phyloP scores from a whole-genome alignment of 148 eudicot genomes.

The Suaeda aralocaspica region DNA sequence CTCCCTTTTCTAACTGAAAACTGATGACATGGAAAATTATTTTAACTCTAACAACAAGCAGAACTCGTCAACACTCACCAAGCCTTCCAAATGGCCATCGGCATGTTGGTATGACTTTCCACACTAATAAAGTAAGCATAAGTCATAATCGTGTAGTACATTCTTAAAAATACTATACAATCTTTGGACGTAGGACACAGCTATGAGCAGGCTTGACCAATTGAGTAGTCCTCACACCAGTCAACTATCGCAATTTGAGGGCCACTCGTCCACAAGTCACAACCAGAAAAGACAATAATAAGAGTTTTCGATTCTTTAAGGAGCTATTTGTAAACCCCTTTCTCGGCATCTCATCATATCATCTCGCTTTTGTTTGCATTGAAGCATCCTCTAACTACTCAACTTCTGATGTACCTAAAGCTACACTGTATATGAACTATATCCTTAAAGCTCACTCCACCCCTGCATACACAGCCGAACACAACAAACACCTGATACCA shows the following conservation, averaged over 20 bases:
- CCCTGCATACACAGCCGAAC: not conserved
- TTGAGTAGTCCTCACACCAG: not conserved
- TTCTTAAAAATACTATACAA: too few relatives aligned
- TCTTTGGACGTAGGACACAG: too few relatives aligned
- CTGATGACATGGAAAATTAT: not conserved
- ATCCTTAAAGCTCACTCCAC: not conserved
- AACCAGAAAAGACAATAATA: not conserved
- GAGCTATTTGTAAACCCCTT: not conserved
- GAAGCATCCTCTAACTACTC: not conserved
- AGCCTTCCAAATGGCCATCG: not conserved
- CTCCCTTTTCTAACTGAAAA: not conserved
- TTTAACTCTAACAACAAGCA: not conserved
- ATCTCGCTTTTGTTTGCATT: not conserved
- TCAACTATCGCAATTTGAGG: constrained; percentile 2
- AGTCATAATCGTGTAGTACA: too few relatives aligned
- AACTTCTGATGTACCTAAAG: too few relatives aligned
- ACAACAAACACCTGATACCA: too few relatives aligned
- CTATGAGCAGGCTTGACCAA: too few relatives aligned
- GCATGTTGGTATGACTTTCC: not conserved
- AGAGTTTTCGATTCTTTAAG: not conserved
- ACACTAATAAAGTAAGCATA: too few relatives aligned
- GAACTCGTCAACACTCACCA: not conserved
- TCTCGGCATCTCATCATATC: not conserved
- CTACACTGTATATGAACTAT: not conserved
- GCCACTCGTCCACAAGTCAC: not conserved